Evolutionary conservation across 2,329 filamentous ascomycete genomes (phyloP), one percentile per base, ranked within the genome.

Genomic region (Clonostachys solani): DNA sequence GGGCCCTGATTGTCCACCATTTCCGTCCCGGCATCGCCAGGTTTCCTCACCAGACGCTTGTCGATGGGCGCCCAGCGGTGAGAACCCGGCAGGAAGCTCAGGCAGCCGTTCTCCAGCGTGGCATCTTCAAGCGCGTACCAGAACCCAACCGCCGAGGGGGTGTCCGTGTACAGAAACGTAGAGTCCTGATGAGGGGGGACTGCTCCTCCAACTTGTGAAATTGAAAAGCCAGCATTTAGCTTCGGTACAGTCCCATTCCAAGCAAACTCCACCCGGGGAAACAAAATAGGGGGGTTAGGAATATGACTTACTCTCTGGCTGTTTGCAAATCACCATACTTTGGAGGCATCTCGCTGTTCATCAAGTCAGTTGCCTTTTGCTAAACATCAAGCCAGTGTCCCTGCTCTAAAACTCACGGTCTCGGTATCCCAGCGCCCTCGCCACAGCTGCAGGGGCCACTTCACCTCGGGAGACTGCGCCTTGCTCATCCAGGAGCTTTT

Each of bases 291-390:
- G 23, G 23, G 23, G 9, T 10, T 9, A 8, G 23, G 3, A 29
- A 10, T 29, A 29, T 10, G 8, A 29, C 23, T 29, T 29, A 29
- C 23, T 96, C 68, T 95, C 89, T 18, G 94, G 92, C 70, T 96
- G 92, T 68, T 99, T 99, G 80, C 91, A 96, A 57, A 99, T 97
- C 29, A 97, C 78, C 94, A 99, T 99, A 64, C 87, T 94, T 74
- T 99, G 94, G 45, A 99, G 74, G 50, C 78, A 81, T 17, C 86
- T 75, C 3, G 92, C 23, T 29, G 9, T 29, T 29, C 23, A 29
- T 29, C 2, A 29, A 29, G 23, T 29, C 9, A 29, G 23, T 29
- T 10, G 9, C 23, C 23, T 29, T 29, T 29, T 29, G 9, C 23
- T 29, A 8, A 29, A 5, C 23, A 29, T 29, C 23, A 10, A 29